Base-by-base conservation (phyloP, 2,329 filamentous ascomycete species). In the Hypoxylon sp. region DNA sequence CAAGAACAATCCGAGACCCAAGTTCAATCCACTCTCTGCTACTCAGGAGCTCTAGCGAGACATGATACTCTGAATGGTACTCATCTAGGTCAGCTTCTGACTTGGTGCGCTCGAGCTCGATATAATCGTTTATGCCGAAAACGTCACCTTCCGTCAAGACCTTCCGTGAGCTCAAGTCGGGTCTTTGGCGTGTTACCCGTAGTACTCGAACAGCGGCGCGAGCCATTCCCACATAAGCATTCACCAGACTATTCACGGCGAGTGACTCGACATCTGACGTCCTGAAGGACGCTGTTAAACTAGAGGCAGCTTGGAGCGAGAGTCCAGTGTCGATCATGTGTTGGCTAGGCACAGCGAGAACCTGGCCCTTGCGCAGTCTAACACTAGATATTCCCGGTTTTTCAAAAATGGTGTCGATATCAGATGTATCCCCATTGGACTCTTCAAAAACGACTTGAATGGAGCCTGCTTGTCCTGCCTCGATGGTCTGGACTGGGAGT, bases 161-260 rank as follows among this genome's bases (percentile, higher is more conserved):
- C 62, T 63, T 71, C 23, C 76, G 73, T 2, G 74, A 51, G 19
- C 75, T 73, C 32, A 73, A 71, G 9, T 73, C 73, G 5, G 65
- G 69, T 32, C 71, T 70, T 60, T 72, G 74, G 25, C 76, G 73
- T 32, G 76, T 82, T 10, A 91, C 84, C 32, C 86, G 86, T 25
- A 91, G 77, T 1, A 98, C 88, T 65, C 91, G 90, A 0, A 93
- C 94, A 0, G 92, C 89, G 1, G 94, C 91, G 7, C 95, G 87
- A 13, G 98, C 90, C 75, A 94, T 98, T 17, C 93, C 93, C 43
- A 94, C 88, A 75, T 98, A 98, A 0, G 95, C 87, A 30, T 97
- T 94, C 4, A 94, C 90, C 34, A 91, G 83, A 43, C 87, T 90
- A 1, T 92, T 92, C 0, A 89, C 81, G 0, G 86, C 85, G 5